These are phyloP conservation scores for Thelephora ganbajun DNA, from an alignment of 768 basidiomycete genomes.

Conservation along the genomic window DNA sequence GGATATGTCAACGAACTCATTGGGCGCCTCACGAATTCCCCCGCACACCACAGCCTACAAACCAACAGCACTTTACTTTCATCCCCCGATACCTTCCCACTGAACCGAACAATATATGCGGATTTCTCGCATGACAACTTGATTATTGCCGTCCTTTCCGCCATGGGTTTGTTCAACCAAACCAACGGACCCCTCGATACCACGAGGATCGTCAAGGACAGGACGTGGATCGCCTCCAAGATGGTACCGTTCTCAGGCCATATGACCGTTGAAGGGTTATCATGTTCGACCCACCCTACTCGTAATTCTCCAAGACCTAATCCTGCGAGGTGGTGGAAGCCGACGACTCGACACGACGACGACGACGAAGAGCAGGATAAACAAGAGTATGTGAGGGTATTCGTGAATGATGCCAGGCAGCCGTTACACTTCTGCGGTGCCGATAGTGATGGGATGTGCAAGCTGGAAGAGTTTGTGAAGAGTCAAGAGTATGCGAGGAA, in stretches of 20 bases:
- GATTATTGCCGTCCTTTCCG: constrained; percentile 62
- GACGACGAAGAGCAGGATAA: constrained; percentile 3
- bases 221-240: constrained; percentile 38
- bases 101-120: constrained; percentile 47
- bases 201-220: constrained; percentile 6
- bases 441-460: constrained; percentile 41
- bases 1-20: constrained; percentile 83
- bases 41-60: constrained; percentile 57
- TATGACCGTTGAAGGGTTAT: constrained; percentile 61
- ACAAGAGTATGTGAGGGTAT: constrained; percentile 41
- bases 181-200: constrained; percentile 8
- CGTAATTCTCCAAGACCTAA: too few species aligned
- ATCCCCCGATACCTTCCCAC: constrained; percentile 55
- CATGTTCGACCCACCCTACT: constrained; percentile 21
- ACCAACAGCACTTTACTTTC: constrained; percentile 59
- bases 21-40: constrained; percentile 53
- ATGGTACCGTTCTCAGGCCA: constrained; percentile 66
- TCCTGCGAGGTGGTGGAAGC: too few species aligned
- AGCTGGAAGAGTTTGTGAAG: constrained; percentile 47
- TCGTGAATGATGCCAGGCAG: constrained; percentile 66
- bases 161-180: constrained; percentile 32
- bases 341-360: too few species aligned
- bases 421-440: constrained; percentile 47
- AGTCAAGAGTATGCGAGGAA: constrained; percentile 58
- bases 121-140: constrained; percentile 80